Evolutionary conservation across 768 basidiomycete genomes (phyloP).

Genomic region (Xerocomellus intermedius): DNA sequence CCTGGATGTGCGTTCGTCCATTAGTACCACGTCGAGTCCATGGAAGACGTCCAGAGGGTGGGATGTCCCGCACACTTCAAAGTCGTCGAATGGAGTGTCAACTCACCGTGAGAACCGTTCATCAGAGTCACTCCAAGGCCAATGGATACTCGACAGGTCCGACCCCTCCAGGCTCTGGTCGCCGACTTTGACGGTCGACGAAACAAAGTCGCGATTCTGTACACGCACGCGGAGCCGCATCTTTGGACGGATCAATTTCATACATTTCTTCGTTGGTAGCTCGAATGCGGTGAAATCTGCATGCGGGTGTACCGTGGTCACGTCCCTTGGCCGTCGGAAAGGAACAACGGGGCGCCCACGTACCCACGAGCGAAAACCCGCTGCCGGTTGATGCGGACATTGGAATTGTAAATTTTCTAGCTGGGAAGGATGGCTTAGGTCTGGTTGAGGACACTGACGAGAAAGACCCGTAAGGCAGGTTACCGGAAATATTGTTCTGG

Average conservation of each 20-base stretch:
- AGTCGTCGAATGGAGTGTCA: too few species aligned
- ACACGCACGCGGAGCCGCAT: conserved; percentile 22
- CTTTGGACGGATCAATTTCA: conserved; percentile 20
- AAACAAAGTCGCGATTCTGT: conserved; percentile 13
- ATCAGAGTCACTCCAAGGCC: conserved; percentile 15
- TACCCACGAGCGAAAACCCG: conserved; percentile 18
- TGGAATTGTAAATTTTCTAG: too few species aligned
- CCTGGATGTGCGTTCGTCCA: not conserved
- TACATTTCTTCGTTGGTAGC: conserved; percentile 19
- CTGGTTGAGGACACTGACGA: not conserved
- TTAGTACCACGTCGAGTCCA: not conserved
- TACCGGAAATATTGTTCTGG: too few species aligned
- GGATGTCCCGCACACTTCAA: too few species aligned
- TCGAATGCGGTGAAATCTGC: conserved; percentile 27
- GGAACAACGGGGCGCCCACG: not conserved
- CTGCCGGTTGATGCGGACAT: conserved; percentile 14
- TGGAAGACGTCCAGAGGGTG: not conserved
- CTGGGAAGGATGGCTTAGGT: not conserved
- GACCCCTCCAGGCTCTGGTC: not conserved
- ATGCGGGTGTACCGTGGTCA: not conserved
- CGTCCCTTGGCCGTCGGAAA: not conserved
- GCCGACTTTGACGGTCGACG: conserved; percentile 9
- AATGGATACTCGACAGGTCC: not conserved
- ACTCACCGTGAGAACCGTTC: conserved; percentile 17
- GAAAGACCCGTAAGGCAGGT: not conserved